phyloP scores from a whole-genome alignment of 2,329 filamentous ascomycete species.

The Aspergillus versicolor region DNA sequence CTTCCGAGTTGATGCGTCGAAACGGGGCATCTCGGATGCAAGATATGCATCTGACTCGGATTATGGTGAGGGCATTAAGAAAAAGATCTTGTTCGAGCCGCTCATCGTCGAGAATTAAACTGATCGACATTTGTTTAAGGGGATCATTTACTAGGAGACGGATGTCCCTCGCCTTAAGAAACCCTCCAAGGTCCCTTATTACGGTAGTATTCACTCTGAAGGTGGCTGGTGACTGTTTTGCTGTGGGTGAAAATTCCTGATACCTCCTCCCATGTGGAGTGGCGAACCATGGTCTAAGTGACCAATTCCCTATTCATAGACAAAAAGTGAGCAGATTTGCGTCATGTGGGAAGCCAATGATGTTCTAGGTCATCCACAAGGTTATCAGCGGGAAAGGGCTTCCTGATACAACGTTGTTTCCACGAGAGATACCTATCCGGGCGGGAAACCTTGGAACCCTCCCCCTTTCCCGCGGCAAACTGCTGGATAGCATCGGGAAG shows the following conservation, averaged over 20 bases:
- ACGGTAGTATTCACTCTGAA: too few species aligned
- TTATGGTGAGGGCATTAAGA: conserved; percentile 62
- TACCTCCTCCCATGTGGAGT: not conserved
- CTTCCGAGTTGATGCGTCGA: conserved; percentile 65
- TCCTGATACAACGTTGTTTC: conserved; percentile 23
- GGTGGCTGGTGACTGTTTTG: too few species aligned
- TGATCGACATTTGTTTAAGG: conserved; percentile 20
- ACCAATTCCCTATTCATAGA: not conserved
- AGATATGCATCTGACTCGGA: conserved; percentile 61
- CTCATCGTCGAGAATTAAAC: conserved; percentile 38
- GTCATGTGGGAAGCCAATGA: conserved; percentile 23
- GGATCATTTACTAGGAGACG: conserved; percentile 17
- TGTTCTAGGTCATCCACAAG: conserved; percentile 25
- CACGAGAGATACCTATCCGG: conserved; percentile 21
- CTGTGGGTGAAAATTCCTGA: too few species aligned
- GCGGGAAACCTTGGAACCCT: conserved; percentile 28
- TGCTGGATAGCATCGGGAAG: conserved; percentile 20
- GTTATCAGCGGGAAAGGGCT: conserved; percentile 32
- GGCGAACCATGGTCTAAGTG: not conserved
- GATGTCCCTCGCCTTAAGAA: not conserved
- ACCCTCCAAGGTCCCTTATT: not conserved
- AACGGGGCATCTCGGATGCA: conserved; percentile 64
- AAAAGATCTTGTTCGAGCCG: conserved; percentile 55
- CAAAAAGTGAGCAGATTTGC: conserved; percentile 15
- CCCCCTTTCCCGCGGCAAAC: conserved; percentile 37